phyloP scores from a whole-genome alignment of 352 stramenopile species.

The Aphanomyces stellatus region DNA sequence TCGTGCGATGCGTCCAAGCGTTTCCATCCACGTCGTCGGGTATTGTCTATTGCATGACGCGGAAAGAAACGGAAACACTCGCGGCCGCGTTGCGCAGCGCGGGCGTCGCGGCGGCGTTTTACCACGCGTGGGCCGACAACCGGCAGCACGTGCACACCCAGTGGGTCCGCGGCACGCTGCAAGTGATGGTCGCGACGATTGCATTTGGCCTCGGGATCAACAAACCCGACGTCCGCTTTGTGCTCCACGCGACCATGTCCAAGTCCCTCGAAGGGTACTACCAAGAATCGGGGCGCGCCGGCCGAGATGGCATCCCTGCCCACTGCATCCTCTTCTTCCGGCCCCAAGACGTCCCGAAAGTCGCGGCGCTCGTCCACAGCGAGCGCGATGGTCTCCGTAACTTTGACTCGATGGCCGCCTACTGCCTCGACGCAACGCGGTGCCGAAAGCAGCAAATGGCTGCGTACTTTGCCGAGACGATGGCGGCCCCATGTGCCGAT shows the following conservation, averaged over 20 bases:
- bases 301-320: constrained; percentile 85
- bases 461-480: constrained; percentile 11
- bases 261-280: constrained; percentile 96
- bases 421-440: constrained; percentile 64
- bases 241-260: constrained; percentile 83
- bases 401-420: constrained; percentile 65
- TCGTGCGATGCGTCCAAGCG: constrained; percentile 73
- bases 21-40: constrained; percentile 49
- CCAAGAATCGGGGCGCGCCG: constrained; percentile 94
- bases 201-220: constrained; percentile 93
- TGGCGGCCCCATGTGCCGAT: not conserved
- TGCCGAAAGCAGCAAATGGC: constrained; percentile 53
- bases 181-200: constrained; percentile 91
- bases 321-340: constrained; percentile 86
- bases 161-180: constrained; percentile 43
- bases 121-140: constrained; percentile 79
- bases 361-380: constrained; percentile 70
- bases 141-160: constrained; percentile 54
- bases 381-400: constrained; percentile 82
- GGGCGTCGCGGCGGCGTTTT: constrained; percentile 75
- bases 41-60: constrained; percentile 90
- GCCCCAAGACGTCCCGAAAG: constrained; percentile 64
- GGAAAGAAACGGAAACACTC: constrained; percentile 88
- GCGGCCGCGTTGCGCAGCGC: constrained; percentile 54
- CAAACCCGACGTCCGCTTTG: constrained; percentile 88